Percentiles rank a stretch among this genome's conserved stretches.
Evolutionary conservation across 2,329 filamentous ascomycete genomes (phyloP).

Genomic region (Aureobasidium zeae): DNA sequence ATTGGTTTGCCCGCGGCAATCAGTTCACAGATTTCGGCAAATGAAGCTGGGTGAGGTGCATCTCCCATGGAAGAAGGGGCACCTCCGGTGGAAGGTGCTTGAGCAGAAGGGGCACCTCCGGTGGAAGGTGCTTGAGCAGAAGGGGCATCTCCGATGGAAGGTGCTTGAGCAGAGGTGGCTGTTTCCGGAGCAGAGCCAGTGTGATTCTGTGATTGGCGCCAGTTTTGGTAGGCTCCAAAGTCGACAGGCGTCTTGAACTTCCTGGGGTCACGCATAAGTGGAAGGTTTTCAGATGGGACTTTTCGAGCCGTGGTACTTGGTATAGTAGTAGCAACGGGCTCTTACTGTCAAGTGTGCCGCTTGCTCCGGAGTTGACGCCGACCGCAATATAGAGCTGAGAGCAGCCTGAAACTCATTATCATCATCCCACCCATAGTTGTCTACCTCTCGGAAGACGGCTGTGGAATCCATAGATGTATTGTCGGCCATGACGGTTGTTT

Average conservation of each 20-base stretch:
- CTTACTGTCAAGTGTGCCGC: conserved; percentile 51
- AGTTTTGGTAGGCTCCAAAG: conserved; percentile 58
- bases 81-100: too few species aligned
- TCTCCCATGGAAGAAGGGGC: conserved; percentile 27
- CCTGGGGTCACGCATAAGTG: conserved; percentile 21
- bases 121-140: too few species aligned
- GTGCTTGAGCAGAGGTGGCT: conserved; percentile 15
- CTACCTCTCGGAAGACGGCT: conserved; percentile 49
- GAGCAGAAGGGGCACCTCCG: too few species aligned
- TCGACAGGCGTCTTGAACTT: conserved; percentile 47
- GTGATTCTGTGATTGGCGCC: conserved; percentile 35
- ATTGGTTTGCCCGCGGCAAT: conserved; percentile 75
- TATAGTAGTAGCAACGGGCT: conserved; percentile 62
- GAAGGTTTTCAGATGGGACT: not conserved
- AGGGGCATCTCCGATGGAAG: too few species aligned
- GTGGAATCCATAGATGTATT: conserved; percentile 19
- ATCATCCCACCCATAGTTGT: conserved; percentile 57
- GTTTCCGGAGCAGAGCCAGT: not conserved
- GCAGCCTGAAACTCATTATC: conserved; percentile 62
- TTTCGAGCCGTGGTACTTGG: conserved; percentile 29
- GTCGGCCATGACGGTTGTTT: conserved; percentile 22
- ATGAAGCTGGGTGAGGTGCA: conserved; percentile 70
- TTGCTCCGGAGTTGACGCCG: conserved; percentile 45
- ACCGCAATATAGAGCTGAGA: conserved; percentile 55
- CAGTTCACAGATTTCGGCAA: conserved; percentile 76